Conservation (phyloP, 2,329 filamentous ascomycete genomes). For the Hypoxylon sp. region DNA sequence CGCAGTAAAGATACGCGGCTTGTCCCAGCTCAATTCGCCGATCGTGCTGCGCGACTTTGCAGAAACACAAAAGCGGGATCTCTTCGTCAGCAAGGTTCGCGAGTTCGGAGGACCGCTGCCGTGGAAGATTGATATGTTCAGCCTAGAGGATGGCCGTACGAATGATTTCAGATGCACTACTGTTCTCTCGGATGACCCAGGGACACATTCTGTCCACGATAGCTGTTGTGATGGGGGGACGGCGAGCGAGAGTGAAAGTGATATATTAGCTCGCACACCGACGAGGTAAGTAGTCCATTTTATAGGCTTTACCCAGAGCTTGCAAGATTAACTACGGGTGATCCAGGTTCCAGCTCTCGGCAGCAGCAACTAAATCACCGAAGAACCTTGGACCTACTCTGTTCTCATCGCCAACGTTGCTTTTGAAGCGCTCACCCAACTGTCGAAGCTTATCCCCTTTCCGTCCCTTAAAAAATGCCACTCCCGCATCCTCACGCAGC, state of each 20-base stretch:
- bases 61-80: slow-evolving; percentile 53
- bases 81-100: slow-evolving; percentile 55
- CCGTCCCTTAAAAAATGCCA: slow-evolving; percentile 55
- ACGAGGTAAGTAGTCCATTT: slow-evolving; percentile 48
- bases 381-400: slow-evolving; percentile 61
- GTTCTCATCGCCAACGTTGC: slow-evolving; percentile 59
- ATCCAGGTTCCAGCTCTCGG: slow-evolving; percentile 60
- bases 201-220: too few relatives aligned
- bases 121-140: slow-evolving; percentile 62
- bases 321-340: background rate
- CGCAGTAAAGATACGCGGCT: slow-evolving; percentile 52
- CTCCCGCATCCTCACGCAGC: slow-evolving; percentile 58
- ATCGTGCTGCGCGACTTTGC: slow-evolving; percentile 61
- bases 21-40: slow-evolving; percentile 61
- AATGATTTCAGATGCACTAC: slow-evolving; percentile 58
- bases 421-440: slow-evolving; percentile 56
- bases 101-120: slow-evolving; percentile 57
- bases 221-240: slow-evolving; percentile 60
- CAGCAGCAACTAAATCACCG: slow-evolving; percentile 55
- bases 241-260: slow-evolving; percentile 49
- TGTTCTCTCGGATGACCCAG: slow-evolving; percentile 60
- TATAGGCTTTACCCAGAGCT: background rate
- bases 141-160: slow-evolving; percentile 58
- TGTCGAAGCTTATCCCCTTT: slow-evolving; percentile 50
- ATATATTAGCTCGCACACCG: slow-evolving; percentile 52